These are phyloP conservation scores for Chionographis japonica DNA, from an alignment of 106 monocot genomes.

Conservation along the genomic window DNA sequence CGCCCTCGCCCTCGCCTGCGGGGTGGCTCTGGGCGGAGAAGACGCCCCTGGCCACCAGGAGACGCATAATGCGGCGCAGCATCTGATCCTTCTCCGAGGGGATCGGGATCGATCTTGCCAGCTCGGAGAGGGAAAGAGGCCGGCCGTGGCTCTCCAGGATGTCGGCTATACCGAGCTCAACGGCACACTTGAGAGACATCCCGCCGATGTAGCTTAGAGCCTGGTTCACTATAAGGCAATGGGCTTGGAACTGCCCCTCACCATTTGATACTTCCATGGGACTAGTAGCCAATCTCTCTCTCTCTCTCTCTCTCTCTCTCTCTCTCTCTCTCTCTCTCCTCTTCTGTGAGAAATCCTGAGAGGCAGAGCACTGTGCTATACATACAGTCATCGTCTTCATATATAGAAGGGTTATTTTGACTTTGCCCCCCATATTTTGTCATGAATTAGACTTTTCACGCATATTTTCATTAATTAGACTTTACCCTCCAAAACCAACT, in stretches of 20 bases:
- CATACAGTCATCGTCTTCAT: no score
- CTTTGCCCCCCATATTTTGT: no score
- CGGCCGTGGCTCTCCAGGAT: constrained; percentile 13
- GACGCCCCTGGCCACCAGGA: constrained; percentile 1
- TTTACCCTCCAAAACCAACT: no score
- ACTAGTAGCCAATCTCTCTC: no score
- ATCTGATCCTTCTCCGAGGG: background rate
- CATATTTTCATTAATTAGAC: no score
- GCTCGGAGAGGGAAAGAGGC: constrained; percentile 13
- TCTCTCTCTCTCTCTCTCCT: no score
- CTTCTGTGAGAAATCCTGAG: no score
- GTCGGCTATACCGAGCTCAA: constrained; percentile 27
- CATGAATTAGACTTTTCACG: no score
- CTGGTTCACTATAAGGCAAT: constrained; percentile 19
- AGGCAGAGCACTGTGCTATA: no score
- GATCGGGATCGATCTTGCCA: constrained; percentile 1
- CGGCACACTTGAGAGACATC: constrained; percentile 22
- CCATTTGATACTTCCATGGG: no score
- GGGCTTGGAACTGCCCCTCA: background rate
- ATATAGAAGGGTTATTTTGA: no score
- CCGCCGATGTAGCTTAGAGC: constrained; percentile 17
- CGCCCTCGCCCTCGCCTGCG: background rate
- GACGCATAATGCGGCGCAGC: constrained; percentile 19
- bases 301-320: no score
- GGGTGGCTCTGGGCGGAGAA: background rate